Evolutionary conservation across 345 rosid species (phyloP), one percentile per base, ranked within the genome.

Genomic region (Syzygium jambos): DNA sequence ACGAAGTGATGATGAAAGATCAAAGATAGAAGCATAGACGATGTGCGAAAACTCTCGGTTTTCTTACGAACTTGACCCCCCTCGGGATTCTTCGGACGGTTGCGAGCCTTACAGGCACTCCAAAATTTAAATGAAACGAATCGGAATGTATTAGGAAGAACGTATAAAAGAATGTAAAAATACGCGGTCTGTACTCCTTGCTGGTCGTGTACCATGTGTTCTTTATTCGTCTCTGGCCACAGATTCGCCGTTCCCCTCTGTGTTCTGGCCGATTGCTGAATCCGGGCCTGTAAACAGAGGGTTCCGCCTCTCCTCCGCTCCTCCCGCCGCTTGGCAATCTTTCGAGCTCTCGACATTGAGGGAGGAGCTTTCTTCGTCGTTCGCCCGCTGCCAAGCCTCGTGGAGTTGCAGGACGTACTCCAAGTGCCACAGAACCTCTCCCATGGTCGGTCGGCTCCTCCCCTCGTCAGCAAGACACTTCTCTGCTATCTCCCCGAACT

Each of bases 401-500:
- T 97, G 98, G 88, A 97, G 92, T 87, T 96, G 98, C 92, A 95
- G 89, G n/a, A 93, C 97, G 83, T 93, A 96, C 90, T 95, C 98
- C 92, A 97, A 91, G 59, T 95, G 95, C 98, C 99, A 97, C 41
- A 97, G 21, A 43, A 95, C 96, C 85, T 97, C 98, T 55, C 98
- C 99, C 98, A 97, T 95, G 52, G 94, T 93, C 1, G 99, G 99
- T 86, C 97, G 95, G 88, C 90, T 92, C 95, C 88, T 97, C 78
- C 99, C 98, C 85, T 95, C 98, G 14, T 96, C 98, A 0, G 92
- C 95, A 22, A 97, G 95, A 68, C 98, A 97, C 88, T 97, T 97
- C 91, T 95, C 99, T 5, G 96, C 98, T 89, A 96, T 96, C 95
- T 96, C 97, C 49, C 96, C 97, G 53, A 92, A 96, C 94, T 95